Percentiles rank a stretch among this genome's conserved stretches.
These are phyloP conservation scores for Capsaspora owczarzaki DNA, from an alignment of 78 protist species.

Conservation along the genomic window DNA sequence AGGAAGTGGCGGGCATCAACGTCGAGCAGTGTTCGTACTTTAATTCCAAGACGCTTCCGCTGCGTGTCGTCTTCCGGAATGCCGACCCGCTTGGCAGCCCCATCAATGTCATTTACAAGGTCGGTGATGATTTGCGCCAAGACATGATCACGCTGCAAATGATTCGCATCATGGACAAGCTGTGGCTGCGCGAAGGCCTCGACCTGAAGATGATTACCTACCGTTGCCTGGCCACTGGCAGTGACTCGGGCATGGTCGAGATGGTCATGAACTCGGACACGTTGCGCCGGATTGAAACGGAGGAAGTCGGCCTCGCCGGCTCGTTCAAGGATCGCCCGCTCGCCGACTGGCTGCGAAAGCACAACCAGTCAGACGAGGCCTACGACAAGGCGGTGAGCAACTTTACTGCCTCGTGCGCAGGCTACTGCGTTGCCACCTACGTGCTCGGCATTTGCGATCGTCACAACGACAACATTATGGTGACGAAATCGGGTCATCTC, in stretches of 20 bases:
- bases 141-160: conserved; percentile 87
- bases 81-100: conserved; percentile 40
- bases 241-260: conserved; percentile 73
- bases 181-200: conserved; percentile 69
- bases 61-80: conserved; percentile 79
- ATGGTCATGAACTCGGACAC: conserved; percentile 71
- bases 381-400: conserved; percentile 34
- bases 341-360: conserved; percentile 52
- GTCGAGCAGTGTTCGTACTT: conserved; percentile 66
- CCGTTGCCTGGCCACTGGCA: conserved; percentile 59
- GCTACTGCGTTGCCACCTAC: conserved; percentile 81
- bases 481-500: conserved; percentile 57
- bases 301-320: conserved; percentile 71
- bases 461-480: conserved; percentile 82
- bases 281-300: conserved; percentile 53
- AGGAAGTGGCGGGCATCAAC: conserved; percentile 38
- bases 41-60: conserved; percentile 77
- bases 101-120: conserved; percentile 67
- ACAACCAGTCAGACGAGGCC: conserved; percentile 25
- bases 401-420: conserved; percentile 66
- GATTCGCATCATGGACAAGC: conserved; percentile 62
- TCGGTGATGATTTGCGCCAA: conserved; percentile 92
- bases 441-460: conserved; percentile 83
- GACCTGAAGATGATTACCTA: conserved; percentile 68
- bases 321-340: conserved; percentile 56